Evolutionary conservation across 352 stramenopile genomes (phyloP).

Genomic region (Phytophthora sp.): DNA sequence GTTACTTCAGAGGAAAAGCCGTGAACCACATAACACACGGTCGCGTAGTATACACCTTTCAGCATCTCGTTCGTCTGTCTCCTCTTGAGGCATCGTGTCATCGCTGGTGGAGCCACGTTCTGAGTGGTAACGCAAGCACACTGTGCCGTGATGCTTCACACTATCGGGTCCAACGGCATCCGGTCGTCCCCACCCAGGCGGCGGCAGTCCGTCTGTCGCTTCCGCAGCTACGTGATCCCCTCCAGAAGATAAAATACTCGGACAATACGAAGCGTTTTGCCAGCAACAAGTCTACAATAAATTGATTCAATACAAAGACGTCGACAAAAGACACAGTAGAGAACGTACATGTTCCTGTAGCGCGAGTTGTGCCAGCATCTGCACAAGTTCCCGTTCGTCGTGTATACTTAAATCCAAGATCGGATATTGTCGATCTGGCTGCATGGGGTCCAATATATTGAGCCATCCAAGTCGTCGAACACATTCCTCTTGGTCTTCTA

Average conservation of each 20-base stretch:
- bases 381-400: conserved; percentile 81
- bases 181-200: conserved; percentile 51
- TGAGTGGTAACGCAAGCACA: conserved; percentile 54
- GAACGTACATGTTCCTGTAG: conserved; percentile 64
- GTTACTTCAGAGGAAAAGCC: conserved; percentile 40
- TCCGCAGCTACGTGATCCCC: neutral
- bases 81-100: neutral
- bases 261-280: conserved; percentile 30
- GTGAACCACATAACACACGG: conserved; percentile 45
- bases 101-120: neutral
- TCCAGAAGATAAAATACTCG: conserved; percentile 9
- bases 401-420: conserved; percentile 69
- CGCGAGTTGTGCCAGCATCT: conserved; percentile 79
- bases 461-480: conserved; percentile 81
- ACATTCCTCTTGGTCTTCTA: conserved; percentile 65
- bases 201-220: conserved; percentile 34
- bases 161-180: conserved; percentile 64
- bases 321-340: neutral
- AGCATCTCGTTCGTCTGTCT: conserved; percentile 23
- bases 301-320: neutral
- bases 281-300: conserved; percentile 9
- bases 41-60: conserved; percentile 30
- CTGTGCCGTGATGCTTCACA: conserved; percentile 64
- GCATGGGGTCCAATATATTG: conserved; percentile 82
- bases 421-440: conserved; percentile 77